Evolutionary conservation across 441 rosid genomes (phyloP), one percentile per base, ranked within the genome.

Genomic region (Adansonia rubrostipa): DNA sequence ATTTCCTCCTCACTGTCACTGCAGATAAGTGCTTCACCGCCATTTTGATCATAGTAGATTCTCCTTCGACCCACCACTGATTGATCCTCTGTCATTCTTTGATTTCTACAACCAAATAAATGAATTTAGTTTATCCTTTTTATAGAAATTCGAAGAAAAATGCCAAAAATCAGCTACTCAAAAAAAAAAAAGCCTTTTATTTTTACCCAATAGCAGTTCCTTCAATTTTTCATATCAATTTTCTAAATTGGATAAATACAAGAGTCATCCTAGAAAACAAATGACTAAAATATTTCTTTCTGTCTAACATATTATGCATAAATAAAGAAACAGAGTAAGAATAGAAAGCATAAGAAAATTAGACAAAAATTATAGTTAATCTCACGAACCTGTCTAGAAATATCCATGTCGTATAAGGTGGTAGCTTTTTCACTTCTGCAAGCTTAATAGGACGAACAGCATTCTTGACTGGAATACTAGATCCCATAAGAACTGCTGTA

Each of bases 71-170:
- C 98, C 77, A 96, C 90, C 76, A 96, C 98, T 11, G 98, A 96
- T 79, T 94, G 98, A 85, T 94, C 99, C 83, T 94, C 99, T 1
- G 97, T 96, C 99, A 96, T 96, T 89, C 99, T 94, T 78, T 96
- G 98, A 81, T 96, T 96, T 88, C 99, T 96, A 91, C 81, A 88
- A 20, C 77, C 81, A 36, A 69, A 42, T 17, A 6, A 40, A 71
- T 77, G 66, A 40, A 80, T 6, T 15, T n/a, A 7, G 11, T 15
- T 36, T 36, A 15, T 7, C 19, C 1, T 6, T 64, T 64, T 3
- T 36, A 63, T 63, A 36, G 11, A 36, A 64, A 14, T 36, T 64
- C 20, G 0, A 15, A 14, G 42, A 22, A 64, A 36, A 36, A 36
- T 3, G 5, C 47, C 20, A 64, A 36, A 61, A 64, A 36, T 36